These are phyloP conservation scores for Trichoderma sp. DNA, from an alignment of 2,329 filamentous ascomycete genomes.

Conservation along the genomic window DNA sequence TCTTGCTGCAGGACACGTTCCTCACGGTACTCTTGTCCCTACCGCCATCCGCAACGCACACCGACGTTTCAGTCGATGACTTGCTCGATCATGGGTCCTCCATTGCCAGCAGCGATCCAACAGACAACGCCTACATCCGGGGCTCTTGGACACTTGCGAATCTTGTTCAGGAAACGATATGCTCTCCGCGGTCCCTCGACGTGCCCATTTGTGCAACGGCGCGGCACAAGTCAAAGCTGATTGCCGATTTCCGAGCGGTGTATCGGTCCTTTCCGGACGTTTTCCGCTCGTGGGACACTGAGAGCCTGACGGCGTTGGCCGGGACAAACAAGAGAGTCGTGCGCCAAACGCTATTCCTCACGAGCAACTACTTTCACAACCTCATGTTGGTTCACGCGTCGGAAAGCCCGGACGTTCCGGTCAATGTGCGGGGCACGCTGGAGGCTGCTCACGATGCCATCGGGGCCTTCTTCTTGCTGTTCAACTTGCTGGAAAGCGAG, in stretches of 20 bases:
- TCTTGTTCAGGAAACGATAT: constrained; percentile 73
- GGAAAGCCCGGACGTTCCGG: constrained; percentile 61
- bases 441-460: constrained; percentile 76
- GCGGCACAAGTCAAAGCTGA: constrained; percentile 66
- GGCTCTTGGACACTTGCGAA: constrained; percentile 79
- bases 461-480: constrained; percentile 71
- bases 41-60: constrained; percentile 75
- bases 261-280: constrained; percentile 70
- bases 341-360: constrained; percentile 73
- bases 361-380: constrained; percentile 81
- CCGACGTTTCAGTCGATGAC: constrained; percentile 74
- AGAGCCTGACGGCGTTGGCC: constrained; percentile 56
- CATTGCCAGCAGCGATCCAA: constrained; percentile 59
- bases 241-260: constrained; percentile 67
- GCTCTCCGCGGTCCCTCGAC: constrained; percentile 70
- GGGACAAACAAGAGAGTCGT: constrained; percentile 63
- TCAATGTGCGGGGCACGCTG: constrained; percentile 67
- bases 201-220: constrained; percentile 68
- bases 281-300: constrained; percentile 66
- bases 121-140: constrained; percentile 68
- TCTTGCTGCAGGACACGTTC: constrained; percentile 78
- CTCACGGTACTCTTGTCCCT: constrained; percentile 74
- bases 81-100: constrained; percentile 61
- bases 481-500: constrained; percentile 65
- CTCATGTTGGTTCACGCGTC: constrained; percentile 76